Evolutionary conservation across 495 filamentous ascomycete genomes (phyloP), one percentile per base, ranked within the genome.

Genomic region (Hypoxylon trugodes): DNA sequence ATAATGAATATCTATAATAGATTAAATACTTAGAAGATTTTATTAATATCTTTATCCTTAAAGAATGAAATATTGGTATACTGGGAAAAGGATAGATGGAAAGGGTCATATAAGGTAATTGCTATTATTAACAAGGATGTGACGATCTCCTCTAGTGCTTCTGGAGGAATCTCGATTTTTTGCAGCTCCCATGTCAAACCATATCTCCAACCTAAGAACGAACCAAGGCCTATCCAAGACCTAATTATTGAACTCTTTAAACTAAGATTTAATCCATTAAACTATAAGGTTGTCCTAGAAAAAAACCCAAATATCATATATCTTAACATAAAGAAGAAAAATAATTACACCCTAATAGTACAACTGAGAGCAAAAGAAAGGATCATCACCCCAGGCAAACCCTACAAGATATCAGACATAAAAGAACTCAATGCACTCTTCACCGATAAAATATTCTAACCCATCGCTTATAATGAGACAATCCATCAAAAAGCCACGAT

Each of bases 11-110:
- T n/a, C n/a, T n/a, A n/a, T n/a, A n/a, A n/a, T n/a, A n/a, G n/a
- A n/a, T n/a, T n/a, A n/a, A n/a, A n/a, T n/a, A n/a, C n/a, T n/a
- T n/a, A n/a, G n/a, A n/a, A n/a, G n/a, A n/a, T n/a, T n/a, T n/a
- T n/a, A n/a, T n/a, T n/a, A n/a, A n/a, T n/a, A n/a, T n/a, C n/a
- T n/a, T n/a, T n/a, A n/a, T n/a, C n/a, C n/a, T n/a, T n/a, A n/a
- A n/a, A 43, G 12, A 65, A 38, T 9, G 47, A 60, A 24, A 55
- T 69, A 8, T 25, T 60, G 2, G 42, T 69, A 25, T 69, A 36
- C 36, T 4, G 46, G 7, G 61, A 69, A 50, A 56, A 50, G 30
- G 18, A 15, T 5, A 35, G 42, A n/a, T 66, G 49, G 59, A 37
- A 53, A 6, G 47, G 63, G 36, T 66, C 8, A 18, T 48, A 2